Conservation (phyloP, 2,329 filamentous ascomycete genomes). For the Catunica adiposa region DNA sequence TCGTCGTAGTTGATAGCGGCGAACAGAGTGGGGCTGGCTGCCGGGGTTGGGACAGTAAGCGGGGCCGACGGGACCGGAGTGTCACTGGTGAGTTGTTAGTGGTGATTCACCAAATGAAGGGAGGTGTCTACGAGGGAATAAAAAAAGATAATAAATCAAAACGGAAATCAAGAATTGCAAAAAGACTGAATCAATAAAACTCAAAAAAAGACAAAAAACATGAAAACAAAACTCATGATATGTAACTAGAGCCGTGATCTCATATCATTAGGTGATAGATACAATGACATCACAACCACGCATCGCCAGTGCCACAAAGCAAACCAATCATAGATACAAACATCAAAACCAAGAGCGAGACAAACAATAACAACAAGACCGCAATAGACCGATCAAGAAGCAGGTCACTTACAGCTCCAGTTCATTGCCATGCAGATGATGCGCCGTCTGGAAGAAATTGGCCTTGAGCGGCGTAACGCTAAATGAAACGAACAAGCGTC, state of each 20-base stretch:
- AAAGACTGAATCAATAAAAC: neutral
- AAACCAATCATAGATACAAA: neutral
- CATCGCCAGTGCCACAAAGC: too few species aligned
- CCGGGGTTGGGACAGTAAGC: neutral
- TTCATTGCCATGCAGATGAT: slow-evolving; percentile 49
- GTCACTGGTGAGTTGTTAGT: neutral
- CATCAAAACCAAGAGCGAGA: neutral
- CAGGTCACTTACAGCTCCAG: slow-evolving; percentile 60
- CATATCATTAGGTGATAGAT: too few species aligned
- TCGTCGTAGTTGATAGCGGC: slow-evolving; percentile 48
- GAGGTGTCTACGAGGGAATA: neutral
- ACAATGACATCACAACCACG: too few species aligned
- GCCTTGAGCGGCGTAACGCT: slow-evolving; percentile 83
- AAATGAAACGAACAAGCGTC: slow-evolving; percentile 6
- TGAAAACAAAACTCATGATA: slow-evolving; percentile 1
- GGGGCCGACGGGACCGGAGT: neutral
- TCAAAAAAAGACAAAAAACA: slow-evolving; percentile 5
- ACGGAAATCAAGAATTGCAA: slow-evolving; percentile 8
- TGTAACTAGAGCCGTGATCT: neutral
- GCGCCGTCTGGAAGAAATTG: slow-evolving; percentile 68
- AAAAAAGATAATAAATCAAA: neutral
- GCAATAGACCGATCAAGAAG: neutral
- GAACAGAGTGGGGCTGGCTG: neutral
- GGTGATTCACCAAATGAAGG: neutral
- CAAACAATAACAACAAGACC: slow-evolving; percentile 15